Evolutionary conservation across 768 basidiomycete genomes (phyloP).

Genomic region (Steccherinum ochraceum): DNA sequence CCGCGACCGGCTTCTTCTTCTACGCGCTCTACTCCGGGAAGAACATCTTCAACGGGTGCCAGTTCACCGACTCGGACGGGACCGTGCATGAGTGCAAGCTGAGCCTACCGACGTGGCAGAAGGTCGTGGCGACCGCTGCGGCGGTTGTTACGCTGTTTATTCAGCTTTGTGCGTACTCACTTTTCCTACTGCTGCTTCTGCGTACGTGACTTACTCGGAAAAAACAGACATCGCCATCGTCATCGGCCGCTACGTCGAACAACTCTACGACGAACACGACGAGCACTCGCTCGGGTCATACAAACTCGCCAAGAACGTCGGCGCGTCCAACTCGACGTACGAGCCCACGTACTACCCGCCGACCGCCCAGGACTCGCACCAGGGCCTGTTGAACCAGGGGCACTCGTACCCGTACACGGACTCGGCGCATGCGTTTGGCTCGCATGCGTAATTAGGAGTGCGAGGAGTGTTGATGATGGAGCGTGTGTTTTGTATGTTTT

Average conservation of each 20-base stretch:
- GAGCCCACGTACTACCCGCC: constrained; percentile 13
- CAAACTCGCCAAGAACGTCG: constrained; percentile 14
- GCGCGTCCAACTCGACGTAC: constrained; percentile 8
- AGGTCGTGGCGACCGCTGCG: constrained; percentile 16
- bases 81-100: constrained; percentile 11
- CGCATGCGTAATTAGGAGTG: constrained; percentile 1
- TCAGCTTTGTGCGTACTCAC: constrained; percentile 19
- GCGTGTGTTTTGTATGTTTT: not conserved
- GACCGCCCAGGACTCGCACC: constrained; percentile 14
- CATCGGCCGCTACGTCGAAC: constrained; percentile 22
- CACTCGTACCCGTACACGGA: constrained; percentile 21
- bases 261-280: constrained; percentile 23
- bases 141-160: constrained; percentile 15
- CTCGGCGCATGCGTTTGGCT: constrained; percentile 17
- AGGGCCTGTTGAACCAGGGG: constrained; percentile 20
- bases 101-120: constrained; percentile 14
- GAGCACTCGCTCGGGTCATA: constrained; percentile 17
- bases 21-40: constrained; percentile 17
- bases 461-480: not conserved
- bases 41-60: constrained; percentile 11
- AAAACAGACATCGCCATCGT: constrained; percentile 19
- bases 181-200: too few relatives aligned
- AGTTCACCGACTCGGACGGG: constrained; percentile 11
- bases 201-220: too few relatives aligned
- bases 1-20: constrained; percentile 14